Conservation (phyloP, 495 filamentous ascomycete species). For the Daldinia bambusicola region DNA sequence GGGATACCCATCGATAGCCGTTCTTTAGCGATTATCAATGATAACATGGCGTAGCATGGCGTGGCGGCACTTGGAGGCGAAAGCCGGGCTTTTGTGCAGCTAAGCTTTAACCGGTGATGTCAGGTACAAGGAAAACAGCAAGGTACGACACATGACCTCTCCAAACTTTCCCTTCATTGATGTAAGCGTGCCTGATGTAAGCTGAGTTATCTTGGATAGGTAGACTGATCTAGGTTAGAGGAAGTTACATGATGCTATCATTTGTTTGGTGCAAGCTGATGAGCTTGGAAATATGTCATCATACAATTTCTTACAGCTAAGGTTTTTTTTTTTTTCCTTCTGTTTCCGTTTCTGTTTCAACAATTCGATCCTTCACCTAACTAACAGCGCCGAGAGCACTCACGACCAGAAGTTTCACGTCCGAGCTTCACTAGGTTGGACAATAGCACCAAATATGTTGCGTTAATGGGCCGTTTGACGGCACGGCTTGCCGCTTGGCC, state of each 20-base stretch:
- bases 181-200: not conserved
- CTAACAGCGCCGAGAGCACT: not conserved
- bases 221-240: no score
- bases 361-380: not conserved
- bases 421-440: constrained; percentile 21
- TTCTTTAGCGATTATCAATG: constrained; percentile 10
- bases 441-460: constrained; percentile 2
- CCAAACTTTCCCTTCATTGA: not conserved
- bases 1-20: constrained; percentile 8
- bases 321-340: no score
- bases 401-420: constrained; percentile 6
- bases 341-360: not conserved
- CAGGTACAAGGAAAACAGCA: constrained; percentile 40
- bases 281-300: not conserved
- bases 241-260: not conserved
- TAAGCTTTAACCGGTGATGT: constrained; percentile 39
- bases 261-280: not conserved
- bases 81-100: constrained; percentile 18
- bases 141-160: constrained; percentile 30
- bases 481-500: constrained; percentile 38
- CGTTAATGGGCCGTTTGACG: constrained; percentile 28
- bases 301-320: not conserved
- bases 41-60: constrained; percentile 24
- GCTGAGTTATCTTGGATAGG: no score
- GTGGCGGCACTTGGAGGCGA: constrained; percentile 34